Evolutionary conservation across 2,329 filamentous ascomycete species (phyloP).

Genomic region (Exophiala dermatitidis): DNA sequence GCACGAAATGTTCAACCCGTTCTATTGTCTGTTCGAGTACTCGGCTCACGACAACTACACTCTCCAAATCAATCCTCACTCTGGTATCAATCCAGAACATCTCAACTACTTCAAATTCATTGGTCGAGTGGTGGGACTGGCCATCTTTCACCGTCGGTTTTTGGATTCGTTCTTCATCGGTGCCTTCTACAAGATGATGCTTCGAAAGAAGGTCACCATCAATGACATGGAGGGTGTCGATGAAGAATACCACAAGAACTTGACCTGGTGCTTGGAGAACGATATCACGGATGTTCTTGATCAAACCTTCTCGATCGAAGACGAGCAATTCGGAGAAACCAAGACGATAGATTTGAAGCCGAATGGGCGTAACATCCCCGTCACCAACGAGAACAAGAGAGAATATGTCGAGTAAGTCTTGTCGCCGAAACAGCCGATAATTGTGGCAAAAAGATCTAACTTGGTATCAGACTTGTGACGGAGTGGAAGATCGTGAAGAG

Average conservation of each 20-base stretch:
- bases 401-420: conserved; percentile 81
- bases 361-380: conserved; percentile 80
- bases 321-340: conserved; percentile 92
- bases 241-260: conserved; percentile 90
- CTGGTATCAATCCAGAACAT: conserved; percentile 98
- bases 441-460: background rate
- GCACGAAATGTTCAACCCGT: conserved; percentile 99
- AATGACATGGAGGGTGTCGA: conserved; percentile 99
- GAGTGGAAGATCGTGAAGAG: conserved; percentile 99
- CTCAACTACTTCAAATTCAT: conserved; percentile 99
- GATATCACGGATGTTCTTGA: conserved; percentile 93
- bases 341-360: conserved; percentile 92
- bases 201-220: conserved; percentile 83
- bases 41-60: conserved; percentile 99
- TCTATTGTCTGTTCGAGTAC: conserved; percentile 99
- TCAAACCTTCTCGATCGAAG: conserved; percentile 92
- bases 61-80: conserved; percentile 98
- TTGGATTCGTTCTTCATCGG: conserved; percentile 98
- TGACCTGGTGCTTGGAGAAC: conserved; percentile 97
- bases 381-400: conserved; percentile 98
- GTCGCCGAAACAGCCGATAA: too few relatives aligned
- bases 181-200: conserved; percentile 98
- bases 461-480: conserved; percentile 64
- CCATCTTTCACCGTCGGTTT: conserved; percentile 97
- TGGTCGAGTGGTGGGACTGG: conserved; percentile 88